phyloP scores from a whole-genome alignment of 768 basidiomycete species.

The Tylopilus sp. region DNA sequence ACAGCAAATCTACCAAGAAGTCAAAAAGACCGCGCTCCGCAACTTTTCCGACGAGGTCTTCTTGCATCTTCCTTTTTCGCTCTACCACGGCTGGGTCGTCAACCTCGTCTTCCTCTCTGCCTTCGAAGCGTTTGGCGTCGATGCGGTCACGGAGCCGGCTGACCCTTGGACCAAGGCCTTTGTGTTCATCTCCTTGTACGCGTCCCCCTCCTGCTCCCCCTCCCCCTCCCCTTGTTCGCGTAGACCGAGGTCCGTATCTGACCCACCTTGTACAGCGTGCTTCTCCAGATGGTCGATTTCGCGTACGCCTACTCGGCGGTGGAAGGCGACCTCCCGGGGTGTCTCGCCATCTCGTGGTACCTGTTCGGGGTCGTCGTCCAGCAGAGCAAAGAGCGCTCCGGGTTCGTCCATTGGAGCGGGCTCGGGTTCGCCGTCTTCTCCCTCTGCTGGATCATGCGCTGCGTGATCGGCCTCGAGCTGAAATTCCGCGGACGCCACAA shows the following conservation, averaged over 20 bases:
- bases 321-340: constrained; percentile 67
- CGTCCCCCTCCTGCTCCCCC: background rate
- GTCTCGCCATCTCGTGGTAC: constrained; percentile 63
- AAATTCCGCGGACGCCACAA: constrained; percentile 33
- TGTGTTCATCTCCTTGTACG: constrained; percentile 57
- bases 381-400: constrained; percentile 38
- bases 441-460: constrained; percentile 61
- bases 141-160: constrained; percentile 49
- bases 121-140: constrained; percentile 60
- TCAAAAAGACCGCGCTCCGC: constrained; percentile 53
- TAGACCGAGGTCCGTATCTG: background rate
- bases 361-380: constrained; percentile 63
- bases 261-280: constrained; percentile 34
- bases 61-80: constrained; percentile 69
- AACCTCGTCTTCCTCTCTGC: constrained; percentile 50
- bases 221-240: background rate
- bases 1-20: constrained; percentile 65
- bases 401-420: constrained; percentile 66
- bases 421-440: constrained; percentile 61
- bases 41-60: constrained; percentile 56
- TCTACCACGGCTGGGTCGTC: constrained; percentile 64
- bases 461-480: constrained; percentile 39
- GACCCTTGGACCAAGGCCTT: constrained; percentile 59
- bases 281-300: constrained; percentile 56
- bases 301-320: constrained; percentile 63